Evolutionary conservation across 768 basidiomycete genomes (phyloP), one percentile per base, ranked within the genome.

Genomic region (Serpula lacrymans): DNA sequence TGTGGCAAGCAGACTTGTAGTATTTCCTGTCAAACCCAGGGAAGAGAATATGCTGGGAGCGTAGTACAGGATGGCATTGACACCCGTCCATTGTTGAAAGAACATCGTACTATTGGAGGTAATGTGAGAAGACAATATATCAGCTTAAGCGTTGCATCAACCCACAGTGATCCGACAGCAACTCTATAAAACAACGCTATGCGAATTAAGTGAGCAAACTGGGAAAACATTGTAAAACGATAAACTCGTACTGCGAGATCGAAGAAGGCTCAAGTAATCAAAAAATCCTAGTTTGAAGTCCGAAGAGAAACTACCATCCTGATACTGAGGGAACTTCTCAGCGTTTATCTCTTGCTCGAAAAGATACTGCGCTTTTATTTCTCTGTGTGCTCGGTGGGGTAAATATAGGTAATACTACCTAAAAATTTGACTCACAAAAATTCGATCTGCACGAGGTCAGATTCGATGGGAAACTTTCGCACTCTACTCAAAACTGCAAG

Each of bases 1-100:
- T 20, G 77, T 78, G 2, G 77, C 77, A 22, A 80, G 64, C 1
- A 79, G 65, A 2, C 72, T 74, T 26, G 70, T 74, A 1, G 82
- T 69, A 46, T 77, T 82, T 2, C 83, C 82, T 2, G 67, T 70
- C 24, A 87, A 62, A 34, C 82, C 77, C 26, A 89, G 72, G 12
- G 56, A 49, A 30, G 67, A 34, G 68, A 88, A 89, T 44, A 89
- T 88, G 28, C 63, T 71, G 2, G 82, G 86, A 0, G 85, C 84
- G 50, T 87, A 88, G 66, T 87, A 88, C 37, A 88, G 62, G 48
- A 86, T 82, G 5, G 78, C 82, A 49, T 86, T 85, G 51, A 85
- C 71, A 46, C 85, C 87, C 22, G 84, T 86, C 84, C 84, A 88
- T 61, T 88, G 85, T 55, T 88, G 86, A 70, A 84, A 88, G 66